Conservation (phyloP, 2,329 filamentous ascomycete genomes). For the Xylariaceae sp. region DNA sequence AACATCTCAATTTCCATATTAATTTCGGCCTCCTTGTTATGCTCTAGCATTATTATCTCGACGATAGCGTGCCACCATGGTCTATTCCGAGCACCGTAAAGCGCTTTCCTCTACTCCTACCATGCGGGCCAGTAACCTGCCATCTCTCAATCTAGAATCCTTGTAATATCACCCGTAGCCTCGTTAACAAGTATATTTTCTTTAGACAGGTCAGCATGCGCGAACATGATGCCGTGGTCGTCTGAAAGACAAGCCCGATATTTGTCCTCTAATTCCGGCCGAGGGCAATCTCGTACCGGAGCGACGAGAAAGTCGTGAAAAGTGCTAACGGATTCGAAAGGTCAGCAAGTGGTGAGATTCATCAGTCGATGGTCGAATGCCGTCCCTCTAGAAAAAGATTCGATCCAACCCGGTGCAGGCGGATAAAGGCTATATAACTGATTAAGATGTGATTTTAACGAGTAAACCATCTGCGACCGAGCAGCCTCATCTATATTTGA, state of each 20-base stretch:
- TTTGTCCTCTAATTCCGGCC: not conserved
- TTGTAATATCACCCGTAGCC: no score
- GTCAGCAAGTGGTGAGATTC: not conserved
- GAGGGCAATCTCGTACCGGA: not conserved
- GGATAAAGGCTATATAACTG: not conserved
- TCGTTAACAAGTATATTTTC: conserved; percentile 1
- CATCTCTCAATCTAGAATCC: no score
- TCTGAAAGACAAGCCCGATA: not conserved
- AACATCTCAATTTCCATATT: no score
- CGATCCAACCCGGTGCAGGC: not conserved
- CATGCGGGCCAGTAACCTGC: no score
- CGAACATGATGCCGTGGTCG: conserved; percentile 1
- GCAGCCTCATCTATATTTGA: not conserved
- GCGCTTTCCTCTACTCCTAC: no score
- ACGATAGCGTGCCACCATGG: no score
- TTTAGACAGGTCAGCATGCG: not conserved
- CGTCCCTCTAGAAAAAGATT: no score
- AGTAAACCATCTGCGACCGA: not conserved
- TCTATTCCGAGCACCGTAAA: no score
- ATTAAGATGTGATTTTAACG: no score
- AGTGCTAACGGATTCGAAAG: not conserved
- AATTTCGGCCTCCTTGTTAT: no score
- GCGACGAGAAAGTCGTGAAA: conserved; percentile 1
- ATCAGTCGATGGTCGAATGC: not conserved
- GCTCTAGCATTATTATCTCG: no score